Evolutionary conservation across 164 flowering plant species (phyloP), one percentile per base, ranked within the genome.

Genomic region (Warburgia ugandensis): DNA sequence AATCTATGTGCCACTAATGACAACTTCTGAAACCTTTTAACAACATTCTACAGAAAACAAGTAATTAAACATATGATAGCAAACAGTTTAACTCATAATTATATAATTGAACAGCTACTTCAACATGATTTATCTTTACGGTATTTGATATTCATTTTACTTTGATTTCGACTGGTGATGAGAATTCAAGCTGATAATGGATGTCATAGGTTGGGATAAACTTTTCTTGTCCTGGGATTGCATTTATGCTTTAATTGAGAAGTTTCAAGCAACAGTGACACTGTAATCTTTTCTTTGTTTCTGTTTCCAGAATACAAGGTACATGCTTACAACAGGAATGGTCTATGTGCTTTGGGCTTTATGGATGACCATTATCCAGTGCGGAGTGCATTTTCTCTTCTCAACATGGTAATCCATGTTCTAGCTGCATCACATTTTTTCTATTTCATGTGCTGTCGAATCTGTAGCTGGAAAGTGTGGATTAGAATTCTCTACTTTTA

Each of bases 301-400:
- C 29, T 45, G 5, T 31, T 37, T 20, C 32, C 50, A 92, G 99
- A 92, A 59, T 92, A 88, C 66, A 92, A 84, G 80, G 95, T 92
- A 55, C 99, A 92, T 68, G 60, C 89, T n/a, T 92, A 88, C 74
- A 92, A 78, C 56, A 71, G 75, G 59, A 83, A 82, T 75, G 99
- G 99, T 19, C 81, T 92, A 12, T 84, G 94, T 56, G 86, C 79
- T 2, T 35, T 92, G 81, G 97, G 86, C 0, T 88, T 92, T 63
- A 88, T 88, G 97, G 95, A 92, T 75, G 95, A 92, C 48, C 88
- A 86, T 51, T 92, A 92, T 64, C 99, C 97, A 0, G 95, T 92
- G 45, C 83, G 99, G 49, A 92, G 99, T 55, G 76, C 99, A 12
- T 92, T 92, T 64, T 80, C 95, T 20, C 61, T 92, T 61, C 87